Percentiles rank a stretch among this genome's conserved stretches.
Conservation (phyloP, 306 rosid species). For the Ochetophila trinervis region DNA sequence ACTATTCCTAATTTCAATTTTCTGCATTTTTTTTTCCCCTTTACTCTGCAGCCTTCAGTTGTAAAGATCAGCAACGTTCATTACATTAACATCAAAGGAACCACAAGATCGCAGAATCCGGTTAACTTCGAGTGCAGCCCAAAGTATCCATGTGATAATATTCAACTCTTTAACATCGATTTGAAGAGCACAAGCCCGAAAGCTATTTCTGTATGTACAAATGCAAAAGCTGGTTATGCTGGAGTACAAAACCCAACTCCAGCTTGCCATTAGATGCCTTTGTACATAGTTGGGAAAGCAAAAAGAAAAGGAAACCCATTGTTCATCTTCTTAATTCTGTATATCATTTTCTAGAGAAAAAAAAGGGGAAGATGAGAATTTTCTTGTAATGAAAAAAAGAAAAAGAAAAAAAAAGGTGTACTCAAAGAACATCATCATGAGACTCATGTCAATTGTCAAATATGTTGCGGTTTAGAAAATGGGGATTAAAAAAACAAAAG, state of each 20-base stretch:
- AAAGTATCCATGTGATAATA: slow-evolving; percentile 45
- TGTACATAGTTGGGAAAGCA: background rate
- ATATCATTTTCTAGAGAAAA: no score
- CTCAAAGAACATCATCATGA: no score
- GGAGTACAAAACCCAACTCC: slow-evolving; percentile 45
- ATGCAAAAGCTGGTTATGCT: slow-evolving; percentile 31
- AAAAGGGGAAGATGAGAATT: no score
- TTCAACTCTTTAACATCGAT: slow-evolving; percentile 42
- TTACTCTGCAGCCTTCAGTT: slow-evolving; percentile 43
- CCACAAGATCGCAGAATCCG: slow-evolving; percentile 34
- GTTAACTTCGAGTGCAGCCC: slow-evolving; percentile 61
- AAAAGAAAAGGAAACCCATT: no score
- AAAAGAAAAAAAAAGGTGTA: no score
- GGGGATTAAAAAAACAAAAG: no score
- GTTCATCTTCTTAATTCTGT: no score
- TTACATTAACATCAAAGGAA: slow-evolving; percentile 50
- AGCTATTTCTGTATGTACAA: slow-evolving; percentile 35
- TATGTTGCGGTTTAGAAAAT: no score
- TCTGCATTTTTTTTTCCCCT: background rate
- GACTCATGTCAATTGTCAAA: no score
- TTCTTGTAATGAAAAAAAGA: no score
- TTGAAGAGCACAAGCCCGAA: slow-evolving; percentile 19
- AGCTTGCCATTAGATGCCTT: slow-evolving; percentile 31
- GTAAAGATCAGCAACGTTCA: slow-evolving; percentile 40
- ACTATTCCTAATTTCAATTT: background rate